phyloP scores from a whole-genome alignment of 495 filamentous ascomycete species.

The Trichoderma orchidacearum region DNA sequence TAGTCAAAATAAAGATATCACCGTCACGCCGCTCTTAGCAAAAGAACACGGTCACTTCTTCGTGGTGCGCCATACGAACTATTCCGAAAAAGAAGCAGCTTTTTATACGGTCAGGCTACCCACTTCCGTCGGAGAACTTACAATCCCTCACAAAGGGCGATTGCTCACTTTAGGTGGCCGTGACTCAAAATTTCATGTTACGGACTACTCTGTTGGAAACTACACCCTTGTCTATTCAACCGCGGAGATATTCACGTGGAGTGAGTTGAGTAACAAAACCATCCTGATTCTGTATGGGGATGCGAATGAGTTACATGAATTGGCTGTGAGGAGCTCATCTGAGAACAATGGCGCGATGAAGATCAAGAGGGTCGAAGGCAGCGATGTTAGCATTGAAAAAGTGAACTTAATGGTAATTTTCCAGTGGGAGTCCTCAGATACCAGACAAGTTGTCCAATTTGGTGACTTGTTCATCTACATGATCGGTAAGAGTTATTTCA shows the following conservation, averaged over 20 bases:
- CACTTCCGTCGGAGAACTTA: background rate
- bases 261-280: slow-evolving; percentile 19
- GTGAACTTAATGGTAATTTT: background rate
- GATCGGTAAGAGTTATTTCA: background rate
- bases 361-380: slow-evolving; percentile 21
- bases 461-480: background rate
- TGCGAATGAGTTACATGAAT: background rate
- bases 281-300: slow-evolving; percentile 27
- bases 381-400: background rate
- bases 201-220: slow-evolving; percentile 31
- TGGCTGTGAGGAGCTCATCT: slow-evolving; percentile 11
- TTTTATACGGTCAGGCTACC: slow-evolving; percentile 5
- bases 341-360: slow-evolving; percentile 8
- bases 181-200: slow-evolving; percentile 36
- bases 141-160: background rate
- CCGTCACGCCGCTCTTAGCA: slow-evolving; percentile 42
- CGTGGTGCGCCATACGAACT: slow-evolving; percentile 50
- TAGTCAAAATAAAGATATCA: slow-evolving; percentile 37
- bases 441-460: background rate
- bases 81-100: slow-evolving; percentile 35
- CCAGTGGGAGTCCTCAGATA: background rate
- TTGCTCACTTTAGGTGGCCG: slow-evolving; percentile 25
- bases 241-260: slow-evolving; percentile 35
- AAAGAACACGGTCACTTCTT: slow-evolving; percentile 40
- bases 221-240: slow-evolving; percentile 29